Conservation (phyloP, 1,139 yeast species). For the Kluyveromyces sp. region DNA sequence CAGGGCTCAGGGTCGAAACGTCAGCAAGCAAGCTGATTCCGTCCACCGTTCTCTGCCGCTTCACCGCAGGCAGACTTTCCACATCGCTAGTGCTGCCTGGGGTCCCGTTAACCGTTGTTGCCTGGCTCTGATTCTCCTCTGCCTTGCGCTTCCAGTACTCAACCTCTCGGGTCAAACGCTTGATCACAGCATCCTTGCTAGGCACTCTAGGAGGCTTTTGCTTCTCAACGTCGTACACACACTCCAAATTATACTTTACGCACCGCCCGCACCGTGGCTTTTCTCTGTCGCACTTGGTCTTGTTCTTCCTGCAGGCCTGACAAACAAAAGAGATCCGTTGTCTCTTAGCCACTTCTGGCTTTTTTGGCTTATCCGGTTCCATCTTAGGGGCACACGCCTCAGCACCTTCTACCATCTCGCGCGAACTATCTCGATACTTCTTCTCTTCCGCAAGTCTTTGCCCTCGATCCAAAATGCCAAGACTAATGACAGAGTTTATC, state of each 20-base stretch:
- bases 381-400: background rate
- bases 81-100: background rate
- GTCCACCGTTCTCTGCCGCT: background rate
- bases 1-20: background rate
- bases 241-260: conserved; percentile 20
- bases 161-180: conserved; percentile 27
- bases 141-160: conserved; percentile 29
- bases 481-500: background rate
- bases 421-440: too few species aligned
- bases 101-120: background rate
- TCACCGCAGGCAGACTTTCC: background rate
- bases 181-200: conserved; percentile 28
- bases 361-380: background rate
- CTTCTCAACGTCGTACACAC: conserved; percentile 28
- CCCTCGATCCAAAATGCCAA: background rate
- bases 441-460: too few species aligned
- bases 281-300: conserved; percentile 31
- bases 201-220: conserved; percentile 30
- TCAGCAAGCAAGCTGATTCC: background rate
- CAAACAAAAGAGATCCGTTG: conserved; percentile 32
- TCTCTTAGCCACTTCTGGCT: conserved; percentile 14
- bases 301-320: conserved; percentile 28
- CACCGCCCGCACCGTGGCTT: conserved; percentile 31
- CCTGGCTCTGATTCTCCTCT: background rate
- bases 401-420: background rate